Percentiles rank a stretch among this genome's conserved stretches.
Evolutionary conservation across 2,329 filamentous ascomycete genomes (phyloP).

Genomic region (Rhexocercosporidium sp.): DNA sequence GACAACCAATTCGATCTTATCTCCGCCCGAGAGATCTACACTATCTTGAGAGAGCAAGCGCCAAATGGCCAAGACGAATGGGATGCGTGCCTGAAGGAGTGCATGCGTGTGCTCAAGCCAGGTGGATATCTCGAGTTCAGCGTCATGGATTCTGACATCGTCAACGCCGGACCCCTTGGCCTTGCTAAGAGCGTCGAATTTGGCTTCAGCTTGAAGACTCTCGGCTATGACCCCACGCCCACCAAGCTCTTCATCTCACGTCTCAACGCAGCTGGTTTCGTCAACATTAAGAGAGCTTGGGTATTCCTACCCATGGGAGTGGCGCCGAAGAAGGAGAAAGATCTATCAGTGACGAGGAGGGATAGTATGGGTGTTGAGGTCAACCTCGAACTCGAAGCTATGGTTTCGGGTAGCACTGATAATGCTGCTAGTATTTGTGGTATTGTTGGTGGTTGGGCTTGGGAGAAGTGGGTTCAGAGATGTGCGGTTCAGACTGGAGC

Average conservation of each 20-base stretch:
- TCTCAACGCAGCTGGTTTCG: conserved; percentile 76
- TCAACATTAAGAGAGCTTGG: conserved; percentile 84
- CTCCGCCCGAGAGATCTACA: conserved; percentile 85
- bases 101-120: conserved; percentile 85
- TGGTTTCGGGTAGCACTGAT: conserved; percentile 70
- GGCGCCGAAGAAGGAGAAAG: conserved; percentile 45
- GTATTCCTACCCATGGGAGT: conserved; percentile 82
- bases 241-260: conserved; percentile 82
- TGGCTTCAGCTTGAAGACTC: conserved; percentile 83
- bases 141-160: conserved; percentile 86
- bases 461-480: conserved; percentile 95
- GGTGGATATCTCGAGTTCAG: conserved; percentile 92
- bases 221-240: conserved; percentile 86
- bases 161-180: conserved; percentile 79
- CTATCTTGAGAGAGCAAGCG: conserved; percentile 75
- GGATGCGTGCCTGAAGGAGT: conserved; percentile 83
- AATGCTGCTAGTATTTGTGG: conserved; percentile 78
- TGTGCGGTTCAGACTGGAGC: conserved; percentile 86
- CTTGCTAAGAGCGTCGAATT: conserved; percentile 91
- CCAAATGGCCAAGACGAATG: conserved; percentile 82
- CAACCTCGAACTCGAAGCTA: conserved; percentile 63
- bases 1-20: conserved; percentile 89
- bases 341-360: conserved; percentile 48
- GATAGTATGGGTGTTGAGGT: conserved; percentile 48
- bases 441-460: conserved; percentile 84